Evolutionary conservation across 225 moss, liverwort and hornwort species (phyloP).

Genomic region (Pseudoscleropodium purum): DNA sequence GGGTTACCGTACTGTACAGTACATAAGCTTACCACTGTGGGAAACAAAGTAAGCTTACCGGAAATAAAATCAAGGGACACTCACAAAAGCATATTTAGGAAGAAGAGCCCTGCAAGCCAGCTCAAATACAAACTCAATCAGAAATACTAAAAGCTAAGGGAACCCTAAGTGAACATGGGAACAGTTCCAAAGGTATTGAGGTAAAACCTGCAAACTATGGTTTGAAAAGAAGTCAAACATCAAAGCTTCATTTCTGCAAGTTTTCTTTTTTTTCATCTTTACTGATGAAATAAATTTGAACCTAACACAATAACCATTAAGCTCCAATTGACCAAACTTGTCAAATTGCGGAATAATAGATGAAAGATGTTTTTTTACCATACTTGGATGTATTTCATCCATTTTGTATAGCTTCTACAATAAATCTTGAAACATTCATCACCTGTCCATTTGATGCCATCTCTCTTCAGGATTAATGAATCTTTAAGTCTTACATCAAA

Average conservation of each 20-base stretch:
- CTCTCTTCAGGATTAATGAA: no score
- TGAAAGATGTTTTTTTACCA: background rate
- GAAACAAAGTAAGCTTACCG: background rate
- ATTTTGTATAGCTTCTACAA: background rate
- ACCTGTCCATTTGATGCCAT: background rate
- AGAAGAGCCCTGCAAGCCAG: background rate
- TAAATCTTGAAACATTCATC: background rate
- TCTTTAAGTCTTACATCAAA: background rate
- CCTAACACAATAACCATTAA: background rate
- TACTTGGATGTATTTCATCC: background rate
- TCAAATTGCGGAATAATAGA: background rate
- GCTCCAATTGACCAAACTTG: background rate
- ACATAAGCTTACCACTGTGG: background rate
- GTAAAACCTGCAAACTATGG: background rate
- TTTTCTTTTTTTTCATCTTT: rapidly evolving
- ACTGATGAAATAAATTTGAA: background rate
- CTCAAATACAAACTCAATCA: background rate
- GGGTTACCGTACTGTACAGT: background rate
- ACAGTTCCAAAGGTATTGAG: background rate
- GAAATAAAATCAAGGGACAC: background rate
- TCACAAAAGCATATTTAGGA: background rate
- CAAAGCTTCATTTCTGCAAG: no score
- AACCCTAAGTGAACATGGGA: background rate
- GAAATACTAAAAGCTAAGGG: no score
- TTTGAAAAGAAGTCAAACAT: background rate